Conservation (phyloP, 2,329 filamentous ascomycete genomes). For the Alternaria conjuncta region DNA sequence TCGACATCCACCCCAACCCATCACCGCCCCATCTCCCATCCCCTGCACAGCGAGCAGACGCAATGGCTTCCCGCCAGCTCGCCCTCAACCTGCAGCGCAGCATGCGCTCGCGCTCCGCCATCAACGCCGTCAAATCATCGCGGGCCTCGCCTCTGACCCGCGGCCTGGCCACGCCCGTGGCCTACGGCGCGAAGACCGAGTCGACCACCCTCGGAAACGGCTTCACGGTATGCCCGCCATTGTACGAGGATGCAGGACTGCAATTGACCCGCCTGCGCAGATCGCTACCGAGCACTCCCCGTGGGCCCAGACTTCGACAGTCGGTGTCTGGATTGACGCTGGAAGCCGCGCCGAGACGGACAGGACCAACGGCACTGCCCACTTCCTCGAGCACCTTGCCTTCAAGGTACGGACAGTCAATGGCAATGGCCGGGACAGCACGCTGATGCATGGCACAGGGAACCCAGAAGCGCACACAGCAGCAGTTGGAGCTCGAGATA, state of each 20-base stretch:
- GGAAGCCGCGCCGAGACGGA: constrained; percentile 97
- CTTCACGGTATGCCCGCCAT: constrained; percentile 74
- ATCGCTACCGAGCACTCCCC: constrained; percentile 98
- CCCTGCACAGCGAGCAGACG: constrained; percentile 38
- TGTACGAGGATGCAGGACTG: constrained; percentile 21
- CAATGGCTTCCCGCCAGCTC: constrained; percentile 96
- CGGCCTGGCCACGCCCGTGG: constrained; percentile 87
- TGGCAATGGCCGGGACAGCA: constrained; percentile 12
- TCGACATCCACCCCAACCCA: constrained; percentile 32
- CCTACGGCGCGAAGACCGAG: constrained; percentile 80
- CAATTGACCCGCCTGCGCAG: constrained; percentile 59
- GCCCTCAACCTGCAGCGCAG: constrained; percentile 92
- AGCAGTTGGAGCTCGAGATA: constrained; percentile 98
- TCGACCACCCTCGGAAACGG: constrained; percentile 97
- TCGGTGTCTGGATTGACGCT: constrained; percentile 99
- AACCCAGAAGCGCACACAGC: constrained; percentile 90
- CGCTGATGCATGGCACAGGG: constrained; percentile 64
- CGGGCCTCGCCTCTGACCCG: constrained; percentile 71
- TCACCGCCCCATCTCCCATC: constrained; percentile 35
- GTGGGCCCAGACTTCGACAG: constrained; percentile 96
- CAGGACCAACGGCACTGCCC: constrained; percentile 98
- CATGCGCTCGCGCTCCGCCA: constrained; percentile 84
- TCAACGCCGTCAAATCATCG: constrained; percentile 69
- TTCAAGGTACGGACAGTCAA: constrained; percentile 78
- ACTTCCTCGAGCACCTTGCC: constrained; percentile 99